Percentiles rank a stretch among this genome's conserved stretches.
Conservation (phyloP, 2,329 filamentous ascomycete species). For the Purpureocillium lavendulum region DNA sequence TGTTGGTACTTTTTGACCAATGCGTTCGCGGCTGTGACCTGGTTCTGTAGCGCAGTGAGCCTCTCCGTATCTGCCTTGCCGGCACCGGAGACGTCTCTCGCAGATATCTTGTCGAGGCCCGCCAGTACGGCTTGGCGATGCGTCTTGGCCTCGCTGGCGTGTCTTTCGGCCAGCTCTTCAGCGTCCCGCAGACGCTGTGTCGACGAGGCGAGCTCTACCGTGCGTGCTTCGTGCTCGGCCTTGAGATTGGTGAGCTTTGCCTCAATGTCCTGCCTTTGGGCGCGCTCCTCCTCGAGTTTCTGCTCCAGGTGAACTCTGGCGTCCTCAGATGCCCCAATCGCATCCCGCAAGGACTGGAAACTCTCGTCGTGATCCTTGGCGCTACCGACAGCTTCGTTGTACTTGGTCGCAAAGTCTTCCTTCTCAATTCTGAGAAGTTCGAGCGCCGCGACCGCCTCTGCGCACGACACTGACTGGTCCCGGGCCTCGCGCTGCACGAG, state of each 20-base stretch:
- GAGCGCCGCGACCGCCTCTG: conserved; percentile 67
- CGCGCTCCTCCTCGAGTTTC: conserved; percentile 75
- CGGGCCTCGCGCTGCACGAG: conserved; percentile 67
- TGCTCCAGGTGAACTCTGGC: conserved; percentile 70
- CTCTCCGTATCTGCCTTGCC: conserved; percentile 54
- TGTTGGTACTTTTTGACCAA: conserved; percentile 83
- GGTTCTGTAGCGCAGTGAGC: conserved; percentile 65
- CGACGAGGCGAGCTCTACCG: conserved; percentile 66
- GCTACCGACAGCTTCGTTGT: conserved; percentile 57
- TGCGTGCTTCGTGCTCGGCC: conserved; percentile 73
- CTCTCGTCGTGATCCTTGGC: conserved; percentile 63
- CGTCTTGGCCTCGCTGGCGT: conserved; percentile 78
- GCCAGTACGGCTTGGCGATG: conserved; percentile 77
- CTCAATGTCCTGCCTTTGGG: conserved; percentile 67
- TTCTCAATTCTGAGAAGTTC: conserved; percentile 82
- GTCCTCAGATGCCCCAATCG: conserved; percentile 69
- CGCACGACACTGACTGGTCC: conserved; percentile 69
- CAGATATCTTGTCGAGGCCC: conserved; percentile 67
- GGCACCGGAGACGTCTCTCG: conserved; percentile 40
- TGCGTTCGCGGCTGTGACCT: conserved; percentile 68
- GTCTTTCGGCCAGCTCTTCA: conserved; percentile 79
- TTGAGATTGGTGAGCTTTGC: conserved; percentile 68
- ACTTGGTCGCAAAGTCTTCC: conserved; percentile 61
- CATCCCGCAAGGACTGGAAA: conserved; percentile 67
- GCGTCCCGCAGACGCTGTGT: conserved; percentile 72